Conservation (phyloP, 345 rosid species). For the Citrus maxima region DNA sequence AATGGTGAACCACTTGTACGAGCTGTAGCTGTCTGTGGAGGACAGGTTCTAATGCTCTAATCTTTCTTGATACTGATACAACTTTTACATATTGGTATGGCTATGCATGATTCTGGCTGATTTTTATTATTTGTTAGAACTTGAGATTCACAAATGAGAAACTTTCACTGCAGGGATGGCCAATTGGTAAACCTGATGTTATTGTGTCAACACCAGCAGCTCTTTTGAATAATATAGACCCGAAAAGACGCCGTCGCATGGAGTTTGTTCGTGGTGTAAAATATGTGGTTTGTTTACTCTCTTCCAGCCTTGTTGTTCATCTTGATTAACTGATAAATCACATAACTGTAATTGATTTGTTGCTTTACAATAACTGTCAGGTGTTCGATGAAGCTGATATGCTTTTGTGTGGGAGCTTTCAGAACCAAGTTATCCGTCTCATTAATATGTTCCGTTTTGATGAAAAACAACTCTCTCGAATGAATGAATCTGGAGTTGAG, state of each 20-base stretch:
- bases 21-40: conserved; percentile 67
- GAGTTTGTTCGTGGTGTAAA: conserved; percentile 65
- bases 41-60: conserved; percentile 48
- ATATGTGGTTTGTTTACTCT: conserved; percentile 60
- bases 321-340: conserved; percentile 1
- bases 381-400: conserved; percentile 98
- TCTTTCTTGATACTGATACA: neutral
- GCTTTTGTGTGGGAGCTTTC: conserved; percentile 92
- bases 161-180: conserved; percentile 80
- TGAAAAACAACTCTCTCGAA: conserved; percentile 67
- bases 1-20: conserved; percentile 66
- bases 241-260: conserved; percentile 39
- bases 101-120: neutral
- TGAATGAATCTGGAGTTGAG: conserved; percentile 27
- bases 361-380: conserved; percentile 34
- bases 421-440: conserved; percentile 82
- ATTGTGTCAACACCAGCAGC: conserved; percentile 92
- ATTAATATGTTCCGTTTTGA: conserved; percentile 77
- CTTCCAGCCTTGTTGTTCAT: neutral
- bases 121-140: conserved; percentile 1
- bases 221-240: conserved; percentile 74
- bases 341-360: neutral
- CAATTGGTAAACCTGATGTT: conserved; percentile 61
- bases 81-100: neutral
- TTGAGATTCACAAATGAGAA: conserved; percentile 14